phyloP scores from a whole-genome alignment of 1,139 yeast species.

The Blastobotrys aristatus region DNA sequence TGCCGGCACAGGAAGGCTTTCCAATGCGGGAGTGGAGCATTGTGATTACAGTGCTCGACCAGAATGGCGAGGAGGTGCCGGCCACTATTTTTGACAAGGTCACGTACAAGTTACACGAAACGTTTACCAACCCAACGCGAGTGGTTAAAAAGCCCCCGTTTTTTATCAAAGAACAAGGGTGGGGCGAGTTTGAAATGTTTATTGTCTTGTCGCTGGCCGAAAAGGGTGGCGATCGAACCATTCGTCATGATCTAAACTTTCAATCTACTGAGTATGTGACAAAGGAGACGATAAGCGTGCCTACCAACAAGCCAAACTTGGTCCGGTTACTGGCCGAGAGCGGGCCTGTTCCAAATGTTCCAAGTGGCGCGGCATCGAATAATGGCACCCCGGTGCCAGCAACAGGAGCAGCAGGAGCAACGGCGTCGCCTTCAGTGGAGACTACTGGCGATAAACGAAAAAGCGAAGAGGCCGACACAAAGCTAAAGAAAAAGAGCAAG shows the following conservation, averaged over 20 bases:
- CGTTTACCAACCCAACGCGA: slow-evolving; percentile 85
- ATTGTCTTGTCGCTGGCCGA: slow-evolving; percentile 75
- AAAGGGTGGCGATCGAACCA: slow-evolving; percentile 79
- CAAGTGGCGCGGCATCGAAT: slow-evolving; percentile 21
- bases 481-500: slow-evolving; percentile 49
- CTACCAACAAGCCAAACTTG: slow-evolving; percentile 69
- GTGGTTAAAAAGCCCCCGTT: slow-evolving; percentile 81
- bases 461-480: slow-evolving; percentile 32
- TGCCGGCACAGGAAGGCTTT: slow-evolving; percentile 79
- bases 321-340: slow-evolving; percentile 70
- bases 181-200: slow-evolving; percentile 97
- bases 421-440: background rate
- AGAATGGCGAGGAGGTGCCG: slow-evolving; percentile 76
- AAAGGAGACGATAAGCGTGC: slow-evolving; percentile 73
- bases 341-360: slow-evolving; percentile 65
- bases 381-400: background rate
- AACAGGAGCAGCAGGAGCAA: background rate
- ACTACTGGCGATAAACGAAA: slow-evolving; percentile 41
- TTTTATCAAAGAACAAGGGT: slow-evolving; percentile 86
- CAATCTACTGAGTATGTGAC: slow-evolving; percentile 67
- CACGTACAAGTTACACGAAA: slow-evolving; percentile 90
- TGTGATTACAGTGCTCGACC: slow-evolving; percentile 67
- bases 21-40: slow-evolving; percentile 97
- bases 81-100: slow-evolving; percentile 90
- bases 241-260: slow-evolving; percentile 87